Base-by-base conservation (phyloP, 176 grass and related monocot species). In the Metroxylon sagu region DNA sequence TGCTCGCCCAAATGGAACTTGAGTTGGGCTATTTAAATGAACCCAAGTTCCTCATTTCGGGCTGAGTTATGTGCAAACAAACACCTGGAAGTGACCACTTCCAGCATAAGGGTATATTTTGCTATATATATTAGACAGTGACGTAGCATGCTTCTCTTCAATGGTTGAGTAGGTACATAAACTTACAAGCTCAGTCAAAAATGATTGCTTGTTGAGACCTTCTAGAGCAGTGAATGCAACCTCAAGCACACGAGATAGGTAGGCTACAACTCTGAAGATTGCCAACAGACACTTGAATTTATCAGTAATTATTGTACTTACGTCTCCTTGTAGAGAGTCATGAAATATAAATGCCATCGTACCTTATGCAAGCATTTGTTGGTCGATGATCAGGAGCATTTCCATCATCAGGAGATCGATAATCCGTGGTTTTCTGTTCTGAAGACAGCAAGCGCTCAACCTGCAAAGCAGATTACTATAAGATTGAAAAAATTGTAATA, bases 141-240 rank as follows among this genome's bases (percentile, higher is more conserved):
- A 43, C 8, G 8, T 43, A 12, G 35, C 35, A 43, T 43, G 35
- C 35, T 43, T 43, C 35, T 43, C 35, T 15, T n/a, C 27, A 62
- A 23, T 23, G 21, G 21, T 23, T 23, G 21, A 63, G 17, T 29
- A 63, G 15, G 59, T 60, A n/a, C 6, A 54, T 12, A 71, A 67
- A 53, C 77, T 52, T 91, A 98, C 93, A 78, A 98, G 69, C 57
- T 98, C 93, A 54, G 84, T 98, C 73, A 98, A 85, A 88, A 98
- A 98, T 73, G 93, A 98, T 50, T 98, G 93, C 69, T 98, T 98
- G 59, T 98, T 98, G 67, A 98, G 84, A 70, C 93, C 93, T 79
- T 98, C 93, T 16, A 98, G 74, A 70, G 93, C 73, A 83, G 67
- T 85, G 71, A 98, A 98, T 66, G 93, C 93, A 85, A 91, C 82